A percentile compares a stretch with the other conserved stretches of the same genome.
phyloP scores from a whole-genome alignment of 768 basidiomycete species.

The Exsudoporus frostii region DNA sequence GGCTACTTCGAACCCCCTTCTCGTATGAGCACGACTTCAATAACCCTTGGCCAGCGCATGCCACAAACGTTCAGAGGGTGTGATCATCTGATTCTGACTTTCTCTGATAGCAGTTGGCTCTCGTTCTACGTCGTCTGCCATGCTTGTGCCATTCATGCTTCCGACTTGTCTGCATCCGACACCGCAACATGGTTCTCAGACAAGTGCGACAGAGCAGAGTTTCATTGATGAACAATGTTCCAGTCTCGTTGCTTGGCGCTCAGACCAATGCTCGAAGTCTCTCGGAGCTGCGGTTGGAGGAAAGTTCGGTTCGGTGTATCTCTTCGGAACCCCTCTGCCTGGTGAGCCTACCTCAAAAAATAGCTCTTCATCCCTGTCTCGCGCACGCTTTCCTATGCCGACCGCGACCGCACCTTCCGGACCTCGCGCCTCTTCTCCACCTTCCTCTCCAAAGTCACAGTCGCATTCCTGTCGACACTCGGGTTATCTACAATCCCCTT shows the following conservation, averaged over 20 bases:
- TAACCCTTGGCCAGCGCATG: constrained; percentile 3
- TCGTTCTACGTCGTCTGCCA: neutral
- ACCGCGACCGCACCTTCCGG: constrained; percentile 5
- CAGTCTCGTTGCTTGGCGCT: constrained; percentile 17
- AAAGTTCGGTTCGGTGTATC: constrained; percentile 23
- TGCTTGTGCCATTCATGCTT: constrained; percentile 28
- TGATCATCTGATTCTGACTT: neutral
- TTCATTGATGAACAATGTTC: constrained; percentile 22
- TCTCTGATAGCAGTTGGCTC: neutral
- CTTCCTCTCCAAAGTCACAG: constrained; percentile 21
- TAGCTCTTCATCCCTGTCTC: constrained; percentile 9
- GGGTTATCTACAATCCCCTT: constrained; percentile 33
- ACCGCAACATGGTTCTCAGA: constrained; percentile 4
- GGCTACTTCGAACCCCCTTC: neutral
- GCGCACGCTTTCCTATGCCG: constrained; percentile 8
- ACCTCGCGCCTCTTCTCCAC: constrained; percentile 11
- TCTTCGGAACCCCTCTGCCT: constrained; percentile 25
- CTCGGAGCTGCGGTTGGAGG: constrained; percentile 24
- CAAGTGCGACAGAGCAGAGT: constrained; percentile 21
- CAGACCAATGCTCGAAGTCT: neutral
- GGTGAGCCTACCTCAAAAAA: constrained; percentile 18
- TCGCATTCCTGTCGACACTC: constrained; percentile 28
- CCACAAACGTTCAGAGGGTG: neutral
- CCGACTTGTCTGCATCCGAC: constrained; percentile 13
- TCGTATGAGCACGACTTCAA: constrained; percentile 5